Conservation (phyloP, 495 filamentous ascomycete genomes). For the Aspergillus baeticus region DNA sequence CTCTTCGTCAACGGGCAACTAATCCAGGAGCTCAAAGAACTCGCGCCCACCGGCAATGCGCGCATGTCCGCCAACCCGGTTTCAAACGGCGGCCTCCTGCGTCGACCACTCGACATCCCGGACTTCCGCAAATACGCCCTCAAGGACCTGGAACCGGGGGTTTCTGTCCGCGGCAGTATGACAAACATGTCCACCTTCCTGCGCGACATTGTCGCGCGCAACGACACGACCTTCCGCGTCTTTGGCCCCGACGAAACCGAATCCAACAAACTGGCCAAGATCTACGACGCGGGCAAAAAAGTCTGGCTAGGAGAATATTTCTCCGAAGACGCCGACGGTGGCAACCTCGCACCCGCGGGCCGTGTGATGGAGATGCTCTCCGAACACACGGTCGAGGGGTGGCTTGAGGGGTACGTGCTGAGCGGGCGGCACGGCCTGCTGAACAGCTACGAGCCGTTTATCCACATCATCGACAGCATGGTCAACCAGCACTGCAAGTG, state of each 20-base stretch:
- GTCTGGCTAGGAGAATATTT: constrained; percentile 76
- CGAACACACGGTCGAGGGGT: constrained; percentile 74
- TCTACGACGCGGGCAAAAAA: constrained; percentile 71
- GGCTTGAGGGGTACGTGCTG: constrained; percentile 73
- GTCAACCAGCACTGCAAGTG: constrained; percentile 80
- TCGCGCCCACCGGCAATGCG: constrained; percentile 58
- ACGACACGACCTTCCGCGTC: constrained; percentile 63
- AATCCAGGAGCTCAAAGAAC: constrained; percentile 54
- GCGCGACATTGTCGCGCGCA: constrained; percentile 58
- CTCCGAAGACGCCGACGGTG: constrained; percentile 66
- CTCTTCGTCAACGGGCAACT: constrained; percentile 60
- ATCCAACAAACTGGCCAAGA: constrained; percentile 67
- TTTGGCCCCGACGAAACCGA: constrained; percentile 77
- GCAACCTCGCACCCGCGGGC: constrained; percentile 61
- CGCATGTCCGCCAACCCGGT: constrained; percentile 74
- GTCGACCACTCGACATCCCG: constrained; percentile 61
- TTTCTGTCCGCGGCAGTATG: constrained; percentile 56
- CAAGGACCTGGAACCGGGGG: constrained; percentile 51
- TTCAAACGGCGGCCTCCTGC: constrained; percentile 63
- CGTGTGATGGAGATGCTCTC: constrained; percentile 77
- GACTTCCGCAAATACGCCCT: constrained; percentile 64
- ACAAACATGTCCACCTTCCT: constrained; percentile 61
- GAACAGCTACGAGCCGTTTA: constrained; percentile 77
- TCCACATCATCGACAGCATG: constrained; percentile 78
- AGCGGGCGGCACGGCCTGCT: constrained; percentile 69